phyloP scores from a whole-genome alignment of 495 filamentous ascomycete genomes.

The Terfezia claveryi region DNA sequence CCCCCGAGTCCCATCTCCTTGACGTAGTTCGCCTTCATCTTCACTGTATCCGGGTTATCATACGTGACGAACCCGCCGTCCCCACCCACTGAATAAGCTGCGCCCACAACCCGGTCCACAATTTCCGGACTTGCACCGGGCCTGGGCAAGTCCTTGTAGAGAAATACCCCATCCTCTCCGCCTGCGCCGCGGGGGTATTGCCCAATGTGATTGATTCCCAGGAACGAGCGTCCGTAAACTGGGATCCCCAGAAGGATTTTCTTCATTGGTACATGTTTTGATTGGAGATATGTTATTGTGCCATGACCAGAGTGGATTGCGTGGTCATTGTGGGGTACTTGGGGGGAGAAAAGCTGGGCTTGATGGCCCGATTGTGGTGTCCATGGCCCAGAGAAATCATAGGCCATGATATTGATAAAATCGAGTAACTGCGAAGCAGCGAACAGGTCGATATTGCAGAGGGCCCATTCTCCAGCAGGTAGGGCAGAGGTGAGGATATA shows the following conservation, averaged over 20 bases:
- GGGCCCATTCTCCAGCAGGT: slow-evolving; percentile 50
- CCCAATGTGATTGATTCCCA: slow-evolving; percentile 40
- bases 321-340: slow-evolving; percentile 23
- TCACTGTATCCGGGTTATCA: slow-evolving; percentile 67
- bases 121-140: slow-evolving; percentile 41
- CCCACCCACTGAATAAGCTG: slow-evolving; percentile 56
- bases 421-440: slow-evolving; percentile 46
- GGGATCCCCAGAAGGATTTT: slow-evolving; percentile 70
- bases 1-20: slow-evolving; percentile 57
- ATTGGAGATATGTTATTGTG: slow-evolving; percentile 39
- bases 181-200: slow-evolving; percentile 40
- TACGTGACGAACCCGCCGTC: slow-evolving; percentile 78
- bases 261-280: slow-evolving; percentile 41
- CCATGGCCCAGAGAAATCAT: slow-evolving; percentile 78
- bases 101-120: slow-evolving; percentile 41
- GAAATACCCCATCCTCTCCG: slow-evolving; percentile 63
- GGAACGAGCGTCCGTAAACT: slow-evolving; percentile 60
- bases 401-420: slow-evolving; percentile 63
- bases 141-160: slow-evolving; percentile 57
- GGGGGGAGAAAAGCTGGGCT: slow-evolving; percentile 49
- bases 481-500: slow-evolving; percentile 65
- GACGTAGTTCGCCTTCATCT: slow-evolving; percentile 62
- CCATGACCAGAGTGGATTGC: slow-evolving; percentile 42
- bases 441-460: slow-evolving; percentile 54
- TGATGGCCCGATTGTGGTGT: slow-evolving; percentile 48